Conservation (phyloP, 78 protist species). For the Creolimax fragrantissima region DNA sequence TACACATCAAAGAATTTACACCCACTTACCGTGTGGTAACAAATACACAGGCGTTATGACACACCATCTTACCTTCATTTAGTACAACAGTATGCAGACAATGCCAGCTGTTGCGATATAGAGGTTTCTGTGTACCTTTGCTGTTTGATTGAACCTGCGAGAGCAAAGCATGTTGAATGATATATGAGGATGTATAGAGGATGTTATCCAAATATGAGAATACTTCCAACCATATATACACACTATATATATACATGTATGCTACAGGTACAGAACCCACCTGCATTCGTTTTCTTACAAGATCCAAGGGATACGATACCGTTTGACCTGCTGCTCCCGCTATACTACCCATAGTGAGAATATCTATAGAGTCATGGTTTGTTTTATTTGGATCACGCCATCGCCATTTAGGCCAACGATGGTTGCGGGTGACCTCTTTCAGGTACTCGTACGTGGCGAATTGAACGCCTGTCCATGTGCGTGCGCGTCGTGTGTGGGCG, state of each 20-base stretch:
- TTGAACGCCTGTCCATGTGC: neutral
- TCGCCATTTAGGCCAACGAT: neutral
- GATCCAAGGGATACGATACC: constrained; percentile 17
- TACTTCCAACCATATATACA: neutral
- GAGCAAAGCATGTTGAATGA: no score
- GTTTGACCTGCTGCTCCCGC: constrained; percentile 34
- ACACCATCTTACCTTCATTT: no score
- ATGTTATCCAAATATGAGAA: neutral
- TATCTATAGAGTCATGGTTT: neutral
- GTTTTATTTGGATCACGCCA: neutral
- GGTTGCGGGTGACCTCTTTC: neutral
- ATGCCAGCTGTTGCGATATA: no score
- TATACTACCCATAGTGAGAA: constrained; percentile 10
- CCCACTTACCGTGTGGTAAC: no score
- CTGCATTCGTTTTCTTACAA: constrained; percentile 25
- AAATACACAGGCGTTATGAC: no score
- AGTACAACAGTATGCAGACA: no score
- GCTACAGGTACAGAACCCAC: no score
- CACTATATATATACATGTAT: neutral
- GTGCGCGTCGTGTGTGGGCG: neutral
- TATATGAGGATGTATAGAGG: neutral
- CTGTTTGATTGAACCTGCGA: no score
- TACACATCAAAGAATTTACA: no score
- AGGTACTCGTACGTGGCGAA: neutral
- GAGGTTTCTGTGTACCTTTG: no score